Conservation (phyloP, 2,329 filamentous ascomycete genomes). For the Cryphonectria japonica region DNA sequence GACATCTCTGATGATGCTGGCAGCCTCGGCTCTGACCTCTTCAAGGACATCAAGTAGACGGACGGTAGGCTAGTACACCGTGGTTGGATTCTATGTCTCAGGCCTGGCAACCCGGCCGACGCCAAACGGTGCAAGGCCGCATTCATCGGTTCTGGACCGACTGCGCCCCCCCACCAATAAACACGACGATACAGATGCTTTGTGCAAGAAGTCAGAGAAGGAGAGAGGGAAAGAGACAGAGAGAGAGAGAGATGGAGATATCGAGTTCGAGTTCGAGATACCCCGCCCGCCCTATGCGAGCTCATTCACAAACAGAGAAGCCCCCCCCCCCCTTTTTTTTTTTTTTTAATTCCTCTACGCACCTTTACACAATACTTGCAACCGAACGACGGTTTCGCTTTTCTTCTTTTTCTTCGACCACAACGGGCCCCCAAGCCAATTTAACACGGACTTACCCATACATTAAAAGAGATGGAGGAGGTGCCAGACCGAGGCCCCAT, state of each 20-base stretch:
- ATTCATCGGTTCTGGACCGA: not conserved
- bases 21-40: conserved; percentile 56
- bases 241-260: conserved; percentile 29
- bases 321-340: not conserved
- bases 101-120: not conserved
- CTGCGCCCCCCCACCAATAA: not conserved
- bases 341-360: not conserved
- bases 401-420: not conserved
- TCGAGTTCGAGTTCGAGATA: conserved; percentile 39
- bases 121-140: not conserved
- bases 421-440: not conserved
- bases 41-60: conserved; percentile 60
- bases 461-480: not conserved
- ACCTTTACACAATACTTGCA: not conserved
- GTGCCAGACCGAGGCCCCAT: conserved; percentile 6
- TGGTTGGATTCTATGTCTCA: not conserved
- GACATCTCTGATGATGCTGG: conserved; percentile 47
- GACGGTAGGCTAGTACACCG: not conserved
- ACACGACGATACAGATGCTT: not conserved
- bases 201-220: conserved; percentile 20
- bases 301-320: conserved; percentile 30
- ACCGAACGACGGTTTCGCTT: not conserved
- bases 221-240: conserved; percentile 31
- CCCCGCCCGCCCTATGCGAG: conserved; percentile 36
- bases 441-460: conserved; percentile 2